phyloP scores from a whole-genome alignment of 345 rosid genomes.

The Corchorus capsularis region DNA sequence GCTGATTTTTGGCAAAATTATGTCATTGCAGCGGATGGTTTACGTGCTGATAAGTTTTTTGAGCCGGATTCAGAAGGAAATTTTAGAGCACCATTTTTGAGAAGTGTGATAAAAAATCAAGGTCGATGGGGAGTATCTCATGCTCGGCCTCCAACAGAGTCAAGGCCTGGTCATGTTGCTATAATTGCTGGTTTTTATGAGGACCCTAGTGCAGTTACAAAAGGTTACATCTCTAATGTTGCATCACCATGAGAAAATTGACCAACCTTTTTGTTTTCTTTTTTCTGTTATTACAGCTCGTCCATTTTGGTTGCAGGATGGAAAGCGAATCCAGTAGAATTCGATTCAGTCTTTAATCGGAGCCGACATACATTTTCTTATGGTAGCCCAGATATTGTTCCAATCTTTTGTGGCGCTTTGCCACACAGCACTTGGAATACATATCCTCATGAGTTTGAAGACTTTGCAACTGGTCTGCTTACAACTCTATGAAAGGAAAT shows the following conservation, averaged over 20 bases:
- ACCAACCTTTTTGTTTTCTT: neutral
- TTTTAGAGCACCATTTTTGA: constrained; percentile 87
- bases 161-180: constrained; percentile 96
- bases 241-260: neutral
- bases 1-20: constrained; percentile 4
- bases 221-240: constrained; percentile 44
- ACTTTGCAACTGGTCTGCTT: constrained; percentile 86
- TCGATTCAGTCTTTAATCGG: constrained; percentile 90
- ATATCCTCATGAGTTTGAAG: constrained; percentile 92
- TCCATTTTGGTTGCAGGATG: constrained; percentile 61
- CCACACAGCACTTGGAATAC: constrained; percentile 84
- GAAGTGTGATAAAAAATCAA: constrained; percentile 65
- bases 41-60: constrained; percentile 93
- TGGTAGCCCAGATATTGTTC: constrained; percentile 96
- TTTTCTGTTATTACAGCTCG: constrained; percentile 15
- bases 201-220: constrained; percentile 97
- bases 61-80: constrained; percentile 80
- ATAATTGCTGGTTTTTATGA: constrained; percentile 97
- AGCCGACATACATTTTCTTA: constrained; percentile 79
- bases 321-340: constrained; percentile 98
- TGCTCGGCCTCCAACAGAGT: constrained; percentile 98
- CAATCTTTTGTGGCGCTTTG: constrained; percentile 87
- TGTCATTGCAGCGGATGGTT: constrained; percentile 76
- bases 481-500: constrained; percentile 12
- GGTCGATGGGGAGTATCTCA: constrained; percentile 99